A percentile compares a stretch with the other conserved stretches of the same genome.
Evolutionary conservation across 257 asterid species (phyloP).

Genomic region (Nicotiana paniculata): DNA sequence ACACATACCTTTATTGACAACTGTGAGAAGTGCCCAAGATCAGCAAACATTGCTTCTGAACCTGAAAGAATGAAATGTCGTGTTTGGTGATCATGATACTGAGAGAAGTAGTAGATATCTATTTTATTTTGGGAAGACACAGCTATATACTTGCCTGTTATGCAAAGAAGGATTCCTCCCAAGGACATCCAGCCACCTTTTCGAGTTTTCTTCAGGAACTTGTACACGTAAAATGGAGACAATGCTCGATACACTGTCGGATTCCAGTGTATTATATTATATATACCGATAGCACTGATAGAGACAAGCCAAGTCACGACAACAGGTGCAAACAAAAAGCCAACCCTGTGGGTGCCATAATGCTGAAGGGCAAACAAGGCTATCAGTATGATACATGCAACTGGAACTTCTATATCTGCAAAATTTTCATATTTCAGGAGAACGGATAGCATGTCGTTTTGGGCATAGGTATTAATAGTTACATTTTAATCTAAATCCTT

Average conservation of each 20-base stretch:
- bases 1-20: slow-evolving; percentile 64
- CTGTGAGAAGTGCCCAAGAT: slow-evolving; percentile 93
- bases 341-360: slow-evolving; percentile 96
- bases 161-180: slow-evolving; percentile 90
- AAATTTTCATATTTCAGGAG: slow-evolving; percentile 15
- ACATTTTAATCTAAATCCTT: neutral
- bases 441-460: slow-evolving; percentile 2
- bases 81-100: neutral
- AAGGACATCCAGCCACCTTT: slow-evolving; percentile 87
- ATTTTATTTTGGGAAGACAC: neutral
- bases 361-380: slow-evolving; percentile 92
- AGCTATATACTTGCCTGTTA: slow-evolving; percentile 48
- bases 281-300: slow-evolving; percentile 75
- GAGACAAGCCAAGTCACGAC: slow-evolving; percentile 84
- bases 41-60: slow-evolving; percentile 99
- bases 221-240: slow-evolving; percentile 82
- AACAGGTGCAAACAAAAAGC: slow-evolving; percentile 91
- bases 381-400: slow-evolving; percentile 70
- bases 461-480: neutral
- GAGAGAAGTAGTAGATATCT: neutral
- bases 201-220: slow-evolving; percentile 76
- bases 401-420: slow-evolving; percentile 94
- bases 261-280: slow-evolving; percentile 79
- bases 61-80: slow-evolving; percentile 38
- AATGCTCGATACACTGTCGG: slow-evolving; percentile 76